A percentile compares a stretch with the other conserved stretches of the same genome.
phyloP scores from a whole-genome alignment of 768 basidiomycete genomes.

The Sporobolomyces pararoseus region DNA sequence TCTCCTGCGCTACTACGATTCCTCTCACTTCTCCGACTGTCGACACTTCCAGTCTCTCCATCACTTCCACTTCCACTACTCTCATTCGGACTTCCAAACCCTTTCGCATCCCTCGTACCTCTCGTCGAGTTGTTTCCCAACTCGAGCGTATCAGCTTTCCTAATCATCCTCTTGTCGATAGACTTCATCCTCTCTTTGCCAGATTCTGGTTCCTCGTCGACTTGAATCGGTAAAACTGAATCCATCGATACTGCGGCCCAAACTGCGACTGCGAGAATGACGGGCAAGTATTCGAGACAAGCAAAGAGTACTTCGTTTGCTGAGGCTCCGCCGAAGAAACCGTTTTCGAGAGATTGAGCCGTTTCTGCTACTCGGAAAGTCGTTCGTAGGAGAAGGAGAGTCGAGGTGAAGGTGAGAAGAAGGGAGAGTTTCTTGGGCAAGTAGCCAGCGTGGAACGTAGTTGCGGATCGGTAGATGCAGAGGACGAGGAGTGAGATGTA shows the following conservation, averaged over 20 bases:
- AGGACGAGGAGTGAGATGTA: conserved; percentile 46
- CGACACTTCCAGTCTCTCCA: neutral
- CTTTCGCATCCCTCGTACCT: neutral
- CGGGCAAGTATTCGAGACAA: conserved; percentile 33
- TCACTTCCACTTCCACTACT: neutral
- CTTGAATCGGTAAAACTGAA: conserved; percentile 17
- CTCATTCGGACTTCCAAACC: neutral
- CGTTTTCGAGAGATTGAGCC: conserved; percentile 35
- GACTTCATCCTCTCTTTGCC: neutral
- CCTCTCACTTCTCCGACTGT: neutral
- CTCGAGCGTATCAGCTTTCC: conserved; percentile 13
- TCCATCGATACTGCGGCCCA: conserved; percentile 25
- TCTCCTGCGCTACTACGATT: no score
- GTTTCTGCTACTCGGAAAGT: conserved; percentile 50
- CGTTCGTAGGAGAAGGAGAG: conserved; percentile 48
- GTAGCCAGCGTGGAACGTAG: conserved; percentile 24
- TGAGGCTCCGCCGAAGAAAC: conserved; percentile 10
- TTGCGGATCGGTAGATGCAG: conserved; percentile 43
- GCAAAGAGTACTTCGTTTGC: conserved; percentile 25
- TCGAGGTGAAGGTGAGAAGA: conserved; percentile 44
- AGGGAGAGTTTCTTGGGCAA: conserved; percentile 42
- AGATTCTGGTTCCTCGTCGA: conserved; percentile 21
- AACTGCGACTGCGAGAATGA: conserved; percentile 25
- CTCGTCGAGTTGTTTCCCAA: neutral
- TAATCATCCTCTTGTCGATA: conserved; percentile 5